Evolutionary conservation across 331 rosid species (phyloP), one percentile per base, ranked within the genome.

Genomic region (Malus hybrid): DNA sequence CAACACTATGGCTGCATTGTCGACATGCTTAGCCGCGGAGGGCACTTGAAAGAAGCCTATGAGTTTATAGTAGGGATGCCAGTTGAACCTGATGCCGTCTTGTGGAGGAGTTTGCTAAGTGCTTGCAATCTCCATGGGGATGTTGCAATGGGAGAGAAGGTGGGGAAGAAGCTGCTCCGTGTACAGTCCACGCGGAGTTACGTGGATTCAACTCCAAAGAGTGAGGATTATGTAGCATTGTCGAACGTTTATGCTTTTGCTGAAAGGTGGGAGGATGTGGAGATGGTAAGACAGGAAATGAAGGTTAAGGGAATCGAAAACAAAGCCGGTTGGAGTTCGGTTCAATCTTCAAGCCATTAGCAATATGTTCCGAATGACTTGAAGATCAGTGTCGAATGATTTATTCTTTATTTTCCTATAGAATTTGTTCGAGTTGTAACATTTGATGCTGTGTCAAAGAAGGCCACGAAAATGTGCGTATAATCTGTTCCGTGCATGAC

Each of bases 171-270:
- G 74, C 93, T 93, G 72, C 79, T 91, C 28, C 80, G 72, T 77
- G 61, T 75, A 46, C 79, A 85, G 73, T 69, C 39, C 46, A 77
- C 65, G 28, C 67, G 63, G 66, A 56, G 74, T 63, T 56, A 32
- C 68, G 73, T 67, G 22, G 75, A 75, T 72, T 80, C 33, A 75
- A 63, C 70, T 82, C 75, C 52, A 28, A 77, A 77, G 77, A 85
- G 95, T 10, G 86, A 91, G 84, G 98, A 91, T 80, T 85, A 81
- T 67, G 82, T 93, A 14, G 93, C 98, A 55, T 77, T 91, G 80
- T 93, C 98, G 19, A 93, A 91, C 75, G 78, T 93, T 57, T 93
- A 91, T 82, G 97, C 96, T 81, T 81, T 81, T 58, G 92, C 80
- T 3, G 89, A 86, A 76, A 88, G 85, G 86, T 93, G 98, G 97